Evolutionary conservation across 495 filamentous ascomycete species (phyloP), one percentile per base, ranked within the genome.

Genomic region (Jackrogersella minutella): DNA sequence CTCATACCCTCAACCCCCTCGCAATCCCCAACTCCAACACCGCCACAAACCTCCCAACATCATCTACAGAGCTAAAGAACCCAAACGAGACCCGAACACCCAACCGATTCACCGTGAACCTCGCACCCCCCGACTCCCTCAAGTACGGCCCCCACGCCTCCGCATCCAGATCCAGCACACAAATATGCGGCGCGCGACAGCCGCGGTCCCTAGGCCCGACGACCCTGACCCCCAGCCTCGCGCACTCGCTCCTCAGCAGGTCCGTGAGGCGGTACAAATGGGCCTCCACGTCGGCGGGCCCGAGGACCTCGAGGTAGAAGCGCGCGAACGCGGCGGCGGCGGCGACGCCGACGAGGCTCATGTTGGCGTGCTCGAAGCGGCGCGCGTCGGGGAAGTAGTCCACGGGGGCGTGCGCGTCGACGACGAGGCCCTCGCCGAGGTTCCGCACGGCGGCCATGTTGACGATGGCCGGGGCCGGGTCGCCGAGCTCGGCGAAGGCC

Each of bases 341-440:
- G n/a, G 26, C 65, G 0, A 43, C 69, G 4, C 8, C 55, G 10
- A 65, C 60, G 2, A 68, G 34, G 13, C 65, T 72, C 64, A 69
- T 55, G 22, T 72, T 72, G 22, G 52, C 41, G 21, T 72, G 69
- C 39, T 72, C 69, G 57, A 72, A 72, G 21, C 69, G 55, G 4
- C 64, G 43, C 26, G 69, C 65, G 10, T 51, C 52, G 31, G 54
- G 53, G 33, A 49, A 58, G 31, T 57, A 24, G 10, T 53, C 44
- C 33, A 64, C 28, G 16, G 50, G 51, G 34, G 52, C 54, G 6
- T 62, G 50, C 5, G 9, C 51, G 9, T 21, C 13, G 0, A 64
- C 64, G 1, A 68, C 21, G 5, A 63, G 28, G 10, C 46, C 37
- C 43, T 63, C 54, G 10, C 10, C 5, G 11, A 58, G 22, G 14